These are phyloP conservation scores for Arthrobotrys musiformis DNA, from an alignment of 2,329 filamentous ascomycete genomes.

Conservation along the genomic window DNA sequence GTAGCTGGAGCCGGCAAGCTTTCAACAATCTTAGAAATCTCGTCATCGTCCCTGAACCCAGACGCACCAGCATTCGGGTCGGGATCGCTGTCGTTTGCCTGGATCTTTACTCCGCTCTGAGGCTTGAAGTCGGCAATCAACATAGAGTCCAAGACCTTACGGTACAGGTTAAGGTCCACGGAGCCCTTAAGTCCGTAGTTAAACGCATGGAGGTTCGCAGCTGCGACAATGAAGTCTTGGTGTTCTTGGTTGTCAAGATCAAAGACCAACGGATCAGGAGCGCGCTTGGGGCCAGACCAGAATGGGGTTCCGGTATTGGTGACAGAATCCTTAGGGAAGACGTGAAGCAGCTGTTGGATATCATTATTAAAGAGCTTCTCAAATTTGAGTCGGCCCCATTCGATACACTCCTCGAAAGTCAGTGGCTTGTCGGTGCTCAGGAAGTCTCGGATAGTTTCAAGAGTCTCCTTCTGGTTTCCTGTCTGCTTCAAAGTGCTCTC, in stretches of 20 bases:
- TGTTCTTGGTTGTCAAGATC: conserved; percentile 86
- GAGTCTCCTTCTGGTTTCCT: conserved; percentile 91
- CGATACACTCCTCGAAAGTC: conserved; percentile 94
- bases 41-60: conserved; percentile 76
- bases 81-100: conserved; percentile 92
- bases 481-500: conserved; percentile 88
- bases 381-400: conserved; percentile 92
- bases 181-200: conserved; percentile 97
- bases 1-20: conserved; percentile 81
- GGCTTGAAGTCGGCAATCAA: conserved; percentile 96
- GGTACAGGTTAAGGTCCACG: conserved; percentile 76
- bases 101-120: conserved; percentile 91
- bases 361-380: conserved; percentile 98
- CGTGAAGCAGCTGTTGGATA: conserved; percentile 93
- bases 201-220: conserved; percentile 92
- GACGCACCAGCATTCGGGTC: conserved; percentile 78
- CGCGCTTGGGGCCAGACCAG: conserved; percentile 98
- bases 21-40: conserved; percentile 76
- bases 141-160: conserved; percentile 85
- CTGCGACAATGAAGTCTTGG: conserved; percentile 85
- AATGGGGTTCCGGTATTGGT: conserved; percentile 90
- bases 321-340: conserved; percentile 93
- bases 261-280: conserved; percentile 90
- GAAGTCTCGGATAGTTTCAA: conserved; percentile 90
- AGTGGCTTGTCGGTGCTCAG: conserved; percentile 90